Evolutionary conservation across 2,329 filamentous ascomycete genomes (phyloP), one percentile per base, ranked within the genome.

Genomic region (Salinomyces thailandicus): DNA sequence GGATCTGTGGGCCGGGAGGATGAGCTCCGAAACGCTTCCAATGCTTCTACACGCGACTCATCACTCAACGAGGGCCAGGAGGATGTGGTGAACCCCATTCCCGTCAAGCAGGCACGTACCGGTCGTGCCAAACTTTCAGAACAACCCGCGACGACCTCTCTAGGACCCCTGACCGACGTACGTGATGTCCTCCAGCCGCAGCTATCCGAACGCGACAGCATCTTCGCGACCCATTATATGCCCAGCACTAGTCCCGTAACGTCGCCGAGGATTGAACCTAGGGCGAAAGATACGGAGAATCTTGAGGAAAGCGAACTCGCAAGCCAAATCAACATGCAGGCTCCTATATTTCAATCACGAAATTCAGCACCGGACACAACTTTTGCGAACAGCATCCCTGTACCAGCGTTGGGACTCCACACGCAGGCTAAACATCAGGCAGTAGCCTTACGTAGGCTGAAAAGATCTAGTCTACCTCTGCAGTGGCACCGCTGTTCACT

Each of bases 211-310:
- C 62, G 74, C 49, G 74, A 78, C 55, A 74, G 69, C 57, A 77
- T 78, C 53, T 77, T 77, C 51, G 73, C 74, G 35, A 77, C 73
- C 20, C 72, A 73, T 46, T 78, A 77, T 54, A 58, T 70, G 1
- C 62, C 64, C 41, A 65, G 68, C 36, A 68, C 69, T 43, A 69
- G 61, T 50, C 66, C 68, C 45, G 54, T 52, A 38, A 50, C 56
- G 39, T 58, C 52, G 42, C 61, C 60, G 18, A 42, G 27, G 17
- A 18, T 28, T 15, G 11, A 3, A 15, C 31, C 38, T 13, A 16
- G 14, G 17, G 35, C 35, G 40, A 30, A 14, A 30, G 31, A 15
- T 16, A 31, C 30, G 18, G 15, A 11, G 32, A 31, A 36, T 18
- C 24, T 19, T 33, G 38, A 17, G 33, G 43, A 41, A 27, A 22